phyloP scores from a whole-genome alignment of 1,284 basidiomycete genomes.

The Trametes pubescens region DNA sequence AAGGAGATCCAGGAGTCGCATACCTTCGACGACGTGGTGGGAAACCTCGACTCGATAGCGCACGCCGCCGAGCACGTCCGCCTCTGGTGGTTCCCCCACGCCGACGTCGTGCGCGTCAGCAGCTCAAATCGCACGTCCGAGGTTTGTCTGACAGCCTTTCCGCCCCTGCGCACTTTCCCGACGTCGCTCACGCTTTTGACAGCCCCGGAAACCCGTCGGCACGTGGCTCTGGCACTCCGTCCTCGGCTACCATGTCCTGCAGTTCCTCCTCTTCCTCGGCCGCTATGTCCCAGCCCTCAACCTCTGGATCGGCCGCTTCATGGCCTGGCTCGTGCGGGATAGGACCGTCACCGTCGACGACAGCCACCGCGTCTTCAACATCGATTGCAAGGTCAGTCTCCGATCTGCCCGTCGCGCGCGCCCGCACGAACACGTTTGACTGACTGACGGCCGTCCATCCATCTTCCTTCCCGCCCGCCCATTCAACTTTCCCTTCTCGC shows the following conservation, averaged over 20 bases:
- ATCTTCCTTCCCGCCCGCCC: constrained; percentile 29
- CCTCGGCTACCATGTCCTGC: constrained; percentile 79
- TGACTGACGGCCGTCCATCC: constrained; percentile 22
- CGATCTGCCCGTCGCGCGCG: constrained; percentile 10
- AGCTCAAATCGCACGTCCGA: constrained; percentile 80
- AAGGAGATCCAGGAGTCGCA: constrained; percentile 79
- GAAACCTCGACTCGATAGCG: constrained; percentile 64
- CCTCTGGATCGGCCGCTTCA: constrained; percentile 60
- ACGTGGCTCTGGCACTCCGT: constrained; percentile 77
- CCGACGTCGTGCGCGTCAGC: constrained; percentile 77
- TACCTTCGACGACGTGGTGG: constrained; percentile 70
- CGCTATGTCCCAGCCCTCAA: constrained; percentile 65
- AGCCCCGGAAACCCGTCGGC: constrained; percentile 58
- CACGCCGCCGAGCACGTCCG: constrained; percentile 84
- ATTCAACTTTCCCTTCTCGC: constrained; percentile 28
- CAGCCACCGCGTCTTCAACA: constrained; percentile 82
- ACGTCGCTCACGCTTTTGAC: constrained; percentile 6
- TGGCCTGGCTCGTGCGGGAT: constrained; percentile 66
- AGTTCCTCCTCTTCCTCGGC: constrained; percentile 80
- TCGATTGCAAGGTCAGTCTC: constrained; percentile 73
- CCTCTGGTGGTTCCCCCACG: constrained; percentile 96
- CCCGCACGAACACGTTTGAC: constrained; percentile 33
- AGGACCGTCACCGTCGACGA: constrained; percentile 70
- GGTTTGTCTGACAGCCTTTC: constrained; percentile 54
- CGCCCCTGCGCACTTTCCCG: neutral